A percentile compares a stretch with the other conserved stretches of the same genome.
These are phyloP conservation scores for Rhodotorula taiwanensis DNA, from an alignment of 768 basidiomycete species.

Conservation along the genomic window DNA sequence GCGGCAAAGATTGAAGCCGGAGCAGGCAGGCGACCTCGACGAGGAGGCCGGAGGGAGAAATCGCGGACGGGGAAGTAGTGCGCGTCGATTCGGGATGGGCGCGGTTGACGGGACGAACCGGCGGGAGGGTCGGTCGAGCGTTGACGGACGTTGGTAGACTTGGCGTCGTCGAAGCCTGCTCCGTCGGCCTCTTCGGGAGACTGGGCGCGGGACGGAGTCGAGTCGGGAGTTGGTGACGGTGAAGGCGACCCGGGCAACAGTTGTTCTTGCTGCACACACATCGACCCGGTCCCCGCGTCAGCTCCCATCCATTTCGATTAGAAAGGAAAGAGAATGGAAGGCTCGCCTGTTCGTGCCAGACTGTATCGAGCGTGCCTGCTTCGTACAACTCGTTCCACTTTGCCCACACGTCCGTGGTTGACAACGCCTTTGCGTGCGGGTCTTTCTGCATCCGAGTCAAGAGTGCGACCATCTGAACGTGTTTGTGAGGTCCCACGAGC, in stretches of 20 bases:
- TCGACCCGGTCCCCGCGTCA: too few species aligned
- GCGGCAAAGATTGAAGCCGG: too few species aligned
- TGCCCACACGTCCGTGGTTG: slow-evolving; percentile 61
- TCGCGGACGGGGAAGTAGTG: not conserved
- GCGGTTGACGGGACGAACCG: not conserved
- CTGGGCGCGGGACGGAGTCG: not conserved
- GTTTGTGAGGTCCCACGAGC: slow-evolving; percentile 72
- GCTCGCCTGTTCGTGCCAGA: slow-evolving; percentile 27
- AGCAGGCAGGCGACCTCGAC: not conserved
- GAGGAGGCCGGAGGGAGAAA: not conserved
- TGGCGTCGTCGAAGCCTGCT: too few species aligned
- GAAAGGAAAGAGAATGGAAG: not conserved
- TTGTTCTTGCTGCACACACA: slow-evolving; percentile 7
- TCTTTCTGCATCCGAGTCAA: slow-evolving; percentile 65
- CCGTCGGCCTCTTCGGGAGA: too few species aligned
- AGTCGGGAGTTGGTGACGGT: not conserved
- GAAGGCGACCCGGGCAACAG: not conserved
- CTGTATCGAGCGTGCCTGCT: slow-evolving; percentile 60
- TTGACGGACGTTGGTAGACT: not conserved
- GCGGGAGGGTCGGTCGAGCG: not conserved
- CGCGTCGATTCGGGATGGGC: not conserved
- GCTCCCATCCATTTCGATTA: too few species aligned
- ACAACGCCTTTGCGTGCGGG: slow-evolving; percentile 49
- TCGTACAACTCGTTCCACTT: slow-evolving; percentile 68
- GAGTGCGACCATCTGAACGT: slow-evolving; percentile 73